phyloP scores from a whole-genome alignment of 352 stramenopile genomes.

The Phytophthora boehmeriae region DNA sequence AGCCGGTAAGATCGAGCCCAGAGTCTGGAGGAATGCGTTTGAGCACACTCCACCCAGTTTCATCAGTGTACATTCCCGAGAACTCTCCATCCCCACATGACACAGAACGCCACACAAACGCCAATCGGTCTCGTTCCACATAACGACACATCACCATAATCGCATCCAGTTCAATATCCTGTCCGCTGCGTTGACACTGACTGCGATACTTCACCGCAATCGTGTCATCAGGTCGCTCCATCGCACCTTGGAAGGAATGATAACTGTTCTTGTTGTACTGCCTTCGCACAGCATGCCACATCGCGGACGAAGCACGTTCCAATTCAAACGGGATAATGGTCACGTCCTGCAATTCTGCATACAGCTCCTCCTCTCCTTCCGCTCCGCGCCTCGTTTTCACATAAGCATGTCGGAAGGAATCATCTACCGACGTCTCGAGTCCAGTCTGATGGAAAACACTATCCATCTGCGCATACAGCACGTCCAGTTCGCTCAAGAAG shows the following conservation, averaged over 20 bases:
- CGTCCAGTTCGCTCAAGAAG: constrained; percentile 47
- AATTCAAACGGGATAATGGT: constrained; percentile 52
- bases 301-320: constrained; percentile 28
- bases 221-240: constrained; percentile 32
- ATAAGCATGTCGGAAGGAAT: constrained; percentile 48
- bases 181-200: constrained; percentile 28
- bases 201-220: constrained; percentile 51
- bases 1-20: constrained; percentile 17
- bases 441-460: constrained; percentile 53
- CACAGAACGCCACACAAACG: constrained; percentile 58
- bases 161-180: constrained; percentile 37
- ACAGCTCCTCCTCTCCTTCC: constrained; percentile 36
- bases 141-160: constrained; percentile 58
- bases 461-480: constrained; percentile 43
- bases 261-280: constrained; percentile 46
- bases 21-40: constrained; percentile 40
- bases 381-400: constrained; percentile 28
- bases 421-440: constrained; percentile 42
- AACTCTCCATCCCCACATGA: constrained; percentile 44
- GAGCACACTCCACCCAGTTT: constrained; percentile 69
- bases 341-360: constrained; percentile 45
- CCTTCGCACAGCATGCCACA: constrained; percentile 43
- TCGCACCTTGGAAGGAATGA: constrained; percentile 29
- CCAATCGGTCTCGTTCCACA: constrained; percentile 46
- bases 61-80: constrained; percentile 57